A percentile compares a stretch with the other conserved stretches of the same genome.
Conservation (phyloP, 2,329 filamentous ascomycete species). For the Neospermospora avenae region DNA sequence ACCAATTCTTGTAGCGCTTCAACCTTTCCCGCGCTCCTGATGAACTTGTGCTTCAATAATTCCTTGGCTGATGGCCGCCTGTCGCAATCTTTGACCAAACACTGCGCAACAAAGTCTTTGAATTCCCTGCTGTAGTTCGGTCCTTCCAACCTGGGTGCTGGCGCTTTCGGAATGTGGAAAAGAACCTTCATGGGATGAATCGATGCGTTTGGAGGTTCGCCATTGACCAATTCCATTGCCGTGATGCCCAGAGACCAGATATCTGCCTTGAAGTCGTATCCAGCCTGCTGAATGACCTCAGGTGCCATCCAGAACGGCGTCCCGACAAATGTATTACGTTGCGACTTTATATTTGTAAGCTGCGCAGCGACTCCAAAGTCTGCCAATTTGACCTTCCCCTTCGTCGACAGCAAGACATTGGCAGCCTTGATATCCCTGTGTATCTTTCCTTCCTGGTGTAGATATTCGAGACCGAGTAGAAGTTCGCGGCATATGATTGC, state of each 20-base stretch:
- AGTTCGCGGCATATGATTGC: constrained; percentile 93
- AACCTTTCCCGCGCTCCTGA: constrained; percentile 80
- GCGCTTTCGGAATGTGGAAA: constrained; percentile 85
- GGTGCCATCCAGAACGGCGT: constrained; percentile 98
- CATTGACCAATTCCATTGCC: constrained; percentile 83
- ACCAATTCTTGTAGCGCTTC: constrained; percentile 87
- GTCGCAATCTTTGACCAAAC: constrained; percentile 89
- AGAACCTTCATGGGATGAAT: constrained; percentile 93
- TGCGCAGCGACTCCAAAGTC: constrained; percentile 98
- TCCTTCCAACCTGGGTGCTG: constrained; percentile 80
- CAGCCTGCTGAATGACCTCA: constrained; percentile 86
- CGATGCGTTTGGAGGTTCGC: constrained; percentile 81
- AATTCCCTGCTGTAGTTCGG: constrained; percentile 80
- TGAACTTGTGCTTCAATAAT: constrained; percentile 82
- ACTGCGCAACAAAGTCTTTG: constrained; percentile 89
- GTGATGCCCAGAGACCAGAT: constrained; percentile 94
- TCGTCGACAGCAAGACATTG: constrained; percentile 88
- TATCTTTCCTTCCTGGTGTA: constrained; percentile 92
- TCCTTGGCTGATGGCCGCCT: constrained; percentile 81
- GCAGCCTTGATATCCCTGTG: constrained; percentile 97
- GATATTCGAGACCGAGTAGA: constrained; percentile 84
- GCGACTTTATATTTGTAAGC: constrained; percentile 94
- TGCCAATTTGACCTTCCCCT: constrained; percentile 89
- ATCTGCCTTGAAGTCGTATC: constrained; percentile 84
- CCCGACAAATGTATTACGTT: constrained; percentile 95